phyloP scores from a whole-genome alignment of 495 filamentous ascomycete genomes.

The Xylaria cubensis region DNA sequence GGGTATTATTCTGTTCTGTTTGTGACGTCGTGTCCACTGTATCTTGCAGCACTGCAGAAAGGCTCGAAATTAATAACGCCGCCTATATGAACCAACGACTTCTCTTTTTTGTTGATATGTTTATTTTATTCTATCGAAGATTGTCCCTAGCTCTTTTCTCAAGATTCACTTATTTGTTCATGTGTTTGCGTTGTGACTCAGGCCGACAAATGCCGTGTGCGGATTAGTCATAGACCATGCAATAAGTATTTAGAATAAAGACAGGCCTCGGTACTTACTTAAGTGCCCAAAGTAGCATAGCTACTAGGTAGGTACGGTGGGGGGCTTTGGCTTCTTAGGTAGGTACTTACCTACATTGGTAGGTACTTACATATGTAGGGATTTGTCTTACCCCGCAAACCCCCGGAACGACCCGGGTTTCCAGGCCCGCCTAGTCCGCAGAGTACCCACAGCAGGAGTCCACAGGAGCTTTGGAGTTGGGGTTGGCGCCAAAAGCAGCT shows the following conservation, averaged over 20 bases:
- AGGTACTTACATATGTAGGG: background rate
- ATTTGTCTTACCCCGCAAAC: slow-evolving; percentile 23
- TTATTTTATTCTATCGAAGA: background rate
- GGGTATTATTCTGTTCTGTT: slow-evolving; percentile 23
- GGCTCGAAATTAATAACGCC: background rate
- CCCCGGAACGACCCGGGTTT: slow-evolving; percentile 27
- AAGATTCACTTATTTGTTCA: background rate
- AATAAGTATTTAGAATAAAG: background rate
- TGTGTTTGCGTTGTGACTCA: slow-evolving; percentile 21
- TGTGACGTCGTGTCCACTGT: slow-evolving; percentile 12
- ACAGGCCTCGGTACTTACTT: background rate
- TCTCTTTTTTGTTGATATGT: background rate
- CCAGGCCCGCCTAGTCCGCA: slow-evolving; percentile 5
- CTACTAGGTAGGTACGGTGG: background rate
- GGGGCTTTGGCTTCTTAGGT: too few relatives aligned
- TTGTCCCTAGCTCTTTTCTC: background rate
- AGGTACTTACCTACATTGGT: too few relatives aligned
- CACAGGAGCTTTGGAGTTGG: background rate
- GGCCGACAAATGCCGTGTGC: slow-evolving; percentile 10
- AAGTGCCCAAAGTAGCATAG: background rate
- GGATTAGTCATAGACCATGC: background rate
- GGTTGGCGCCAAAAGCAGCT: background rate
- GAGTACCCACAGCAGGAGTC: slow-evolving; percentile 11
- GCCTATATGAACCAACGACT: background rate
- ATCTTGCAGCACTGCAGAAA: too few relatives aligned